A percentile compares a stretch with the other conserved stretches of the same genome.
phyloP scores from a whole-genome alignment of 1,139 yeast species.

The Casaregolazyma suthepensis region DNA sequence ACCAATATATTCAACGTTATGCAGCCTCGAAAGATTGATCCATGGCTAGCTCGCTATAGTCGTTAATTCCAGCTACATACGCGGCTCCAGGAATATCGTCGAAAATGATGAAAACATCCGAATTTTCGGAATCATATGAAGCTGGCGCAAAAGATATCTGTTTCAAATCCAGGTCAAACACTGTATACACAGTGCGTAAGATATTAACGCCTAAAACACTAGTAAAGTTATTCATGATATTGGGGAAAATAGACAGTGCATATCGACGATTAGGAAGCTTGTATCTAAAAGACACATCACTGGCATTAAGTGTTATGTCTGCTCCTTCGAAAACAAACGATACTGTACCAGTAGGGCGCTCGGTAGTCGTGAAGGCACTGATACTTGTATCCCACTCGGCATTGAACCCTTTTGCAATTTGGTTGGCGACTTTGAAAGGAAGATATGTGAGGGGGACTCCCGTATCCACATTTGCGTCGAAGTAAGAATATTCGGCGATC shows the following conservation, averaged over 20 bases:
- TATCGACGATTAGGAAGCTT: conserved; percentile 4
- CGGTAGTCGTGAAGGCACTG: conserved; percentile 12
- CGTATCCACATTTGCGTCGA: too few species aligned
- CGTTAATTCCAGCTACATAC: too few species aligned
- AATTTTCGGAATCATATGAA: conserved; percentile 17
- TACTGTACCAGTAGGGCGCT: conserved; percentile 18
- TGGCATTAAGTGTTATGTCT: conserved; percentile 38
- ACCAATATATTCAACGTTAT: too few species aligned
- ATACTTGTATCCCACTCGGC: conserved; percentile 11
- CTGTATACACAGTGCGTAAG: conserved; percentile 61
- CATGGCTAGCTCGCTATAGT: too few species aligned
- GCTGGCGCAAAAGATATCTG: conserved; percentile 48
- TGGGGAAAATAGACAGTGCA: conserved; percentile 19
- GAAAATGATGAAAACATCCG: conserved; percentile 21
- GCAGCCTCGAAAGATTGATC: too few species aligned
- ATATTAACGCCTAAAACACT: conserved; percentile 75
- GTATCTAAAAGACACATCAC: not conserved
- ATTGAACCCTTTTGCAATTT: conserved; percentile 15
- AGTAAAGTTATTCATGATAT: conserved; percentile 29
- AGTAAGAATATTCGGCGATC: too few species aligned
- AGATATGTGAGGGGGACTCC: conserved; percentile 17
- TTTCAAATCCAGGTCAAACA: conserved; percentile 57
- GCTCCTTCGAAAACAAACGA: conserved; percentile 39
- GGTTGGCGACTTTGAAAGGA: conserved; percentile 16
- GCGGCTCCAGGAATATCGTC: conserved; percentile 18